phyloP scores from a whole-genome alignment of 768 basidiomycete species.

The Leccinum subtestaceum region DNA sequence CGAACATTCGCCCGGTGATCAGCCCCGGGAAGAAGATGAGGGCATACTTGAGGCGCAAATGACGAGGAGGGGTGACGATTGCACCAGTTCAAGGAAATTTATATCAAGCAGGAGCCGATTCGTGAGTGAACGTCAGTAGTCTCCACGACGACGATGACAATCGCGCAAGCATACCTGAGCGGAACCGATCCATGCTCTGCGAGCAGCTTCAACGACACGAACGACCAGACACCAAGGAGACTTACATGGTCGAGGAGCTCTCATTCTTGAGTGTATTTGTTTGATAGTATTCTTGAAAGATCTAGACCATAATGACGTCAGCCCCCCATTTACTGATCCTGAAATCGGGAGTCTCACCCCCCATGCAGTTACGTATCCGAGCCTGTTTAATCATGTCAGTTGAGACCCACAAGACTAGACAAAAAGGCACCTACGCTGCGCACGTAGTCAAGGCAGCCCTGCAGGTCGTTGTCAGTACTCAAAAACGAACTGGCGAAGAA shows the following conservation, averaged over 20 bases:
- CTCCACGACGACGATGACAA: neutral
- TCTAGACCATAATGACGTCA: conserved; percentile 34
- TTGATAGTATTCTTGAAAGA: conserved; percentile 74
- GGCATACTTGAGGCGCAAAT: conserved; percentile 46
- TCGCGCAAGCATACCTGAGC: conserved; percentile 46
- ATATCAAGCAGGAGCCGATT: neutral
- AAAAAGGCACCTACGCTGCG: conserved; percentile 36
- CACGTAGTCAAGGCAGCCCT: conserved; percentile 31
- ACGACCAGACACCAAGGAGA: neutral
- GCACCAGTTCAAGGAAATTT: neutral
- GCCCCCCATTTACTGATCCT: neutral
- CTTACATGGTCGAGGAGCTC: conserved; percentile 65
- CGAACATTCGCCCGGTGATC: conserved; percentile 66
- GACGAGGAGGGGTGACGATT: neutral
- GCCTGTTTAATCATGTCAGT: neutral
- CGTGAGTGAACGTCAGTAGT: neutral
- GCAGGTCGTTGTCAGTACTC: conserved; percentile 1
- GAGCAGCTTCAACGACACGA: neutral
- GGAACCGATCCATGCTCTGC: conserved; percentile 79
- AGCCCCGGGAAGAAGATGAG: conserved; percentile 62
- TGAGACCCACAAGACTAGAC: neutral
- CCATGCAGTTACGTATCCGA: neutral
- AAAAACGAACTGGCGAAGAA: too few species aligned
- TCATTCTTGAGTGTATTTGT: conserved; percentile 41
- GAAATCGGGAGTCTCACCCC: neutral